phyloP scores from a whole-genome alignment of 169 alveolate species.

The Eimeria praecox region DNA sequence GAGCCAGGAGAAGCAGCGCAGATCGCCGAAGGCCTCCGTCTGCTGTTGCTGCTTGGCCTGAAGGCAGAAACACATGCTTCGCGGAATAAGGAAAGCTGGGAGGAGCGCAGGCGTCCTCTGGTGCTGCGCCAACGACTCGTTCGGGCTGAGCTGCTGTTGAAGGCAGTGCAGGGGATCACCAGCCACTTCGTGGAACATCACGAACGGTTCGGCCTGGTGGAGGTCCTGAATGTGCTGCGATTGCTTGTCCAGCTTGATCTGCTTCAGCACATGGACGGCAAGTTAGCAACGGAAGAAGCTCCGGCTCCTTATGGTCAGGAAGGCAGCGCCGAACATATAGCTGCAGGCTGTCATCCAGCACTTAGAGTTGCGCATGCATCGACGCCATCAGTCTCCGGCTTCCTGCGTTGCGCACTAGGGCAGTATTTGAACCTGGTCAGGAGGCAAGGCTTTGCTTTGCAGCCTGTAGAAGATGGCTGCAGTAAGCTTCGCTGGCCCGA shows the following conservation, averaged over 20 bases:
- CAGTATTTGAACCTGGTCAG: not conserved
- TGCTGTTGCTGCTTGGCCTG: conserved; percentile 30
- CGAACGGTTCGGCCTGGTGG: not conserved
- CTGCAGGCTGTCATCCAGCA: not conserved
- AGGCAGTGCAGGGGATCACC: not conserved
- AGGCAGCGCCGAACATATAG: not conserved
- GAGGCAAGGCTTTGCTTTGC: not conserved
- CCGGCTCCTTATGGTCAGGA: too few relatives aligned
- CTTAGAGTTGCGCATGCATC: not conserved
- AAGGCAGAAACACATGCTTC: not conserved
- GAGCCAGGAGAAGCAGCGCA: conserved; percentile 1
- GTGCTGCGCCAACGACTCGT: conserved; percentile 42
- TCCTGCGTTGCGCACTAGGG: conserved; percentile 37
- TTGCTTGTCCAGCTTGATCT: conserved; percentile 50
- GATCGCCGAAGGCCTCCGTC: conserved; percentile 38
- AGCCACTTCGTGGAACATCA: conserved; percentile 18
- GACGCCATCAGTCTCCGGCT: not conserved
- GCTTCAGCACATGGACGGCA: not conserved
- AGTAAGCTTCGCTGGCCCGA: not conserved
- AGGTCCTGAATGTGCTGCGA: conserved; percentile 20
- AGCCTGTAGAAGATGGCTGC: not conserved
- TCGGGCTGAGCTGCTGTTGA: not conserved
- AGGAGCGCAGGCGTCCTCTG: not conserved
- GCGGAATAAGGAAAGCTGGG: not conserved
- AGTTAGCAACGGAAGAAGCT: not conserved